Conservation (phyloP, 345 rosid genomes). For the Dimocarpus longan region DNA sequence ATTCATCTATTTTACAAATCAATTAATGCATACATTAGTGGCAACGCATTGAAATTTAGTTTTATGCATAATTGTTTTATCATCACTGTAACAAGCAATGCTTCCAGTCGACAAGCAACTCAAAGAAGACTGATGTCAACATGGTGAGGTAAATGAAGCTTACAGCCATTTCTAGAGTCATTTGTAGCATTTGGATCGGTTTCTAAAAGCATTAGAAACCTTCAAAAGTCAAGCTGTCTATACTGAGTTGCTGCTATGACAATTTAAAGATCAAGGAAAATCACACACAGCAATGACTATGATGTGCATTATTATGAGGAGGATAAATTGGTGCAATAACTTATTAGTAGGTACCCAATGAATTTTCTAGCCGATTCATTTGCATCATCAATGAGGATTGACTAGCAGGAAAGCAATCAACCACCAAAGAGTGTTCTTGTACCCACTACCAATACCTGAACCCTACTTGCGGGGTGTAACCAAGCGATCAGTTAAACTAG, state of each 20-base stretch:
- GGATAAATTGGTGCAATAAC: not conserved
- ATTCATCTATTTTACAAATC: not conserved
- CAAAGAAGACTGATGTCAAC: not conserved
- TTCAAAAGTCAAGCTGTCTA: not conserved
- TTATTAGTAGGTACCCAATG: too few species aligned
- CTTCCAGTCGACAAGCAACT: not conserved
- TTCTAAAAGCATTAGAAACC: not conserved
- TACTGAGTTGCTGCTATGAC: not conserved
- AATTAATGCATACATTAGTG: not conserved
- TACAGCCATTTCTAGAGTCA: not conserved
- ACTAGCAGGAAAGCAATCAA: not conserved
- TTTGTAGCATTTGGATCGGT: not conserved
- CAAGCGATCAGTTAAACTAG: not conserved
- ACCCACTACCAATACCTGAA: not conserved
- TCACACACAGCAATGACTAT: not conserved
- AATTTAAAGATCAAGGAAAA: not conserved
- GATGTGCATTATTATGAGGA: not conserved
- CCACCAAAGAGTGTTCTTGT: not conserved
- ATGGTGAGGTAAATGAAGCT: not conserved
- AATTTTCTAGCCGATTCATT: not conserved
- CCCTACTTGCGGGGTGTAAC: not conserved
- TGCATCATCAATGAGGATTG: not conserved
- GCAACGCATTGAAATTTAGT: not conserved
- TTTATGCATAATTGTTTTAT: not conserved
- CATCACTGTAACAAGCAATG: not conserved